Evolutionary conservation across 306 rosid genomes (phyloP).

Genomic region (Glycine latifolia): DNA sequence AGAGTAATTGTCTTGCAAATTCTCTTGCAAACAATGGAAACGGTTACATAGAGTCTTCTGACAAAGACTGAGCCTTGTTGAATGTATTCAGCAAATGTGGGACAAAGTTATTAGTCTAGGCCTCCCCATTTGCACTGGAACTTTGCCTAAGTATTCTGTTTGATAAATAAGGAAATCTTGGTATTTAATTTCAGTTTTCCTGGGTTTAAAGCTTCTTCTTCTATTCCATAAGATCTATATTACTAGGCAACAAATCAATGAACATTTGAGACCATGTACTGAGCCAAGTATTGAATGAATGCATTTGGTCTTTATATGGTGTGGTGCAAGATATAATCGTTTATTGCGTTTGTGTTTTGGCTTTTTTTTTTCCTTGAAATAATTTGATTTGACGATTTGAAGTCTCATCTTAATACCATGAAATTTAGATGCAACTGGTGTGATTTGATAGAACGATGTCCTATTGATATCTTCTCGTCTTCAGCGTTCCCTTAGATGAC

Average conservation of each 20-base stretch:
- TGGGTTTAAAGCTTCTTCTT: slow-evolving; percentile 24
- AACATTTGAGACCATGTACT: slow-evolving; percentile 16
- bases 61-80: slow-evolving; percentile 38
- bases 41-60: slow-evolving; percentile 28
- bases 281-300: slow-evolving; percentile 2
- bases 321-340: background rate
- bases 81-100: slow-evolving; percentile 27
- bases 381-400: background rate
- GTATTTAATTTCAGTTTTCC: slow-evolving; percentile 31
- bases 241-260: background rate
- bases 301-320: slow-evolving; percentile 23
- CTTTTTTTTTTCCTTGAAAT: background rate
- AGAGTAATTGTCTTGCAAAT: background rate
- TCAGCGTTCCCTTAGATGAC: background rate
- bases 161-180: slow-evolving; percentile 38
- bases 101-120: background rate
- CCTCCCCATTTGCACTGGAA: slow-evolving; percentile 12
- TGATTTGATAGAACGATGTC: background rate
- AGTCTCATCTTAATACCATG: no score
- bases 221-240: slow-evolving; percentile 18
- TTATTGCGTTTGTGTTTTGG: background rate
- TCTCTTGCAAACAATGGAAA: slow-evolving; percentile 17
- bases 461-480: background rate
- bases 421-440: background rate
- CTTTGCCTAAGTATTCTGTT: slow-evolving; percentile 33